phyloP scores from a whole-genome alignment of 257 asterid species.

The Jaltomata sinuosa region DNA sequence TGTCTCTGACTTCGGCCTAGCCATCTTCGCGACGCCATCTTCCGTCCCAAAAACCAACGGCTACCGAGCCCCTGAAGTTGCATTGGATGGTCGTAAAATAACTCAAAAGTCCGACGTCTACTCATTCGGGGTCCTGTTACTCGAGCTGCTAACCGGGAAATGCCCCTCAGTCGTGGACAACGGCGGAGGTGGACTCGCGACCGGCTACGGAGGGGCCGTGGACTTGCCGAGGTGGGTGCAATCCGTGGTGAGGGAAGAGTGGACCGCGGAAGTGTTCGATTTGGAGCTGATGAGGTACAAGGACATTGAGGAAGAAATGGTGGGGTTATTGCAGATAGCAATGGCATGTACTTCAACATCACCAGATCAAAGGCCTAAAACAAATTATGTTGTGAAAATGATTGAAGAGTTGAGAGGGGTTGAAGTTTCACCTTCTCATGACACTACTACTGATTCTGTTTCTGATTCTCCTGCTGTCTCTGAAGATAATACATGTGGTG shows the following conservation, averaged over 20 bases:
- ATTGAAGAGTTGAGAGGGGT: conserved; percentile 72
- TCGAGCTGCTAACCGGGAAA: conserved; percentile 88
- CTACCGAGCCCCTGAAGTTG: conserved; percentile 75
- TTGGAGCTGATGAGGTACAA: conserved; percentile 96
- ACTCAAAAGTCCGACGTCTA: conserved; percentile 72
- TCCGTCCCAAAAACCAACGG: conserved; percentile 53
- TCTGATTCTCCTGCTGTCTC: conserved; percentile 74
- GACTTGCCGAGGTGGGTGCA: conserved; percentile 98
- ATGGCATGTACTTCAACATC: conserved; percentile 59
- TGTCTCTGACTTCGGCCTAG: conserved; percentile 76
- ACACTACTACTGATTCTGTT: conserved; percentile 34
- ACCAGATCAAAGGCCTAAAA: conserved; percentile 77
- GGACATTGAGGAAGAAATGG: conserved; percentile 93
- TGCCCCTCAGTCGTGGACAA: conserved; percentile 55
- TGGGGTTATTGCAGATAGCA: conserved; percentile 79
- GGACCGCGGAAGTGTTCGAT: conserved; percentile 98
- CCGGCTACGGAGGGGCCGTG: conserved; percentile 43
- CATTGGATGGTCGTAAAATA: conserved; percentile 44
- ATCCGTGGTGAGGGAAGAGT: conserved; percentile 93
- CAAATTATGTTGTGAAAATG: conserved; percentile 60
- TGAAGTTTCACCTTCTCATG: conserved; percentile 64
- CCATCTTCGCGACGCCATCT: conserved; percentile 44
- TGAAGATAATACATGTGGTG: conserved; percentile 43
- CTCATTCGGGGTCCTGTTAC: conserved; percentile 71
- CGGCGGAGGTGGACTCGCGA: conserved; percentile 32